Evolutionary conservation across 2,329 filamentous ascomycete species (phyloP).

Genomic region (Nemania abortiva): DNA sequence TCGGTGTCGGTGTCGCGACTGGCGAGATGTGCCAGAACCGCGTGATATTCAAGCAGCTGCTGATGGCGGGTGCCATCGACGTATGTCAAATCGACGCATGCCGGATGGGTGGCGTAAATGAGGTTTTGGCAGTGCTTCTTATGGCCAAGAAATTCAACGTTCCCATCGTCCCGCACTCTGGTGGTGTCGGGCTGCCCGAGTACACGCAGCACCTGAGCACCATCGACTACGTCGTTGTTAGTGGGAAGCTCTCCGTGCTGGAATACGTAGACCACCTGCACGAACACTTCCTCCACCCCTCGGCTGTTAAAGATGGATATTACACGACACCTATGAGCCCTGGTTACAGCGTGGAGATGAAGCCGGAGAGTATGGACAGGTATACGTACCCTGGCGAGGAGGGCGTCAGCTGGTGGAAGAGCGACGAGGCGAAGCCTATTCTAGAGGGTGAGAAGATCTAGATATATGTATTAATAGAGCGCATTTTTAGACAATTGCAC

Average conservation of each 20-base stretch:
- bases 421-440: constrained; percentile 81
- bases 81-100: constrained; percentile 93
- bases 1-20: constrained; percentile 85
- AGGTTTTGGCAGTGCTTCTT: constrained; percentile 89
- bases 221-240: constrained; percentile 91
- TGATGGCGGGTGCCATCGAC: constrained; percentile 83
- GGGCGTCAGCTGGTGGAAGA: constrained; percentile 87
- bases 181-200: constrained; percentile 90
- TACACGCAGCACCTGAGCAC: constrained; percentile 94
- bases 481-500: background rate
- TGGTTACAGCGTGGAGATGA: constrained; percentile 96
- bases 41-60: constrained; percentile 92
- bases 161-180: constrained; percentile 89
- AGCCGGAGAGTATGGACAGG: constrained; percentile 83
- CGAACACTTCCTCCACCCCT: constrained; percentile 90
- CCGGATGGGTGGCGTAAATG: constrained; percentile 89
- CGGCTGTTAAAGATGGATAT: constrained; percentile 84
- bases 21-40: constrained; percentile 97
- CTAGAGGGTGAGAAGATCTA: constrained; percentile 72
- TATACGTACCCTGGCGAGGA: constrained; percentile 82
- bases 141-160: constrained; percentile 84
- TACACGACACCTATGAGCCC: constrained; percentile 86
- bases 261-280: constrained; percentile 96
- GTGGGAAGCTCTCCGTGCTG: constrained; percentile 81
- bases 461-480: background rate